Evolutionary conservation across 2,329 filamentous ascomycete species (phyloP).

Genomic region (Aspergillus aculeatinus): DNA sequence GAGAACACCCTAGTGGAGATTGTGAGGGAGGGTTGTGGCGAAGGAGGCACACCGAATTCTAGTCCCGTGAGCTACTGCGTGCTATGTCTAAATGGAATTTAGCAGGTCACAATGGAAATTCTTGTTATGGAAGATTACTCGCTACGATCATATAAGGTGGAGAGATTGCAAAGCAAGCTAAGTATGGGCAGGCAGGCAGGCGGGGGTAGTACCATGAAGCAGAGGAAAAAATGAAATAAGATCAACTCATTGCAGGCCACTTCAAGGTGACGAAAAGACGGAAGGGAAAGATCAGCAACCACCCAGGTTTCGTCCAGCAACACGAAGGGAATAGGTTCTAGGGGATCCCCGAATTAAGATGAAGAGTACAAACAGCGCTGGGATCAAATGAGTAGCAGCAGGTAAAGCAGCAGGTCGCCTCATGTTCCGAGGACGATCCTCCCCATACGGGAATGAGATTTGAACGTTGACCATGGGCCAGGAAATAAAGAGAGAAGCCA

Average conservation of each 20-base stretch:
- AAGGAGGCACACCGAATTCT: no score
- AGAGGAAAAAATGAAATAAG: neutral
- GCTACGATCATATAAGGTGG: no score
- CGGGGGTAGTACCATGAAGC: no score
- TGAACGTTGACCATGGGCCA: neutral
- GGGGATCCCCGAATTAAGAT: neutral
- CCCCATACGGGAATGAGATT: neutral
- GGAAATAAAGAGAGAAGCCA: neutral
- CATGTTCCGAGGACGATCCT: neutral
- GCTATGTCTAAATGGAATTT: no score
- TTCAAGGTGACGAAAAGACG: neutral
- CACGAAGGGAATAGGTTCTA: neutral
- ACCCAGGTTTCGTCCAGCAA: neutral
- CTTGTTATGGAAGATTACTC: no score
- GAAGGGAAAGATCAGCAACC: neutral
- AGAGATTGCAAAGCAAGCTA: no score
- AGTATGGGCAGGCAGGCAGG: no score
- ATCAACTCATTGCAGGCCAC: neutral
- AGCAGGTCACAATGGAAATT: no score
- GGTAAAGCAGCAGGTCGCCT: neutral
- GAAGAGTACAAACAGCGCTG: neutral
- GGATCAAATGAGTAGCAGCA: neutral
- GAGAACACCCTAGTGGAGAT: no score
- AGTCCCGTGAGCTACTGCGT: no score
- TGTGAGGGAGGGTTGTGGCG: no score